phyloP scores from a whole-genome alignment of 2,329 filamentous ascomycete genomes.

The Penicillium capsulatum region DNA sequence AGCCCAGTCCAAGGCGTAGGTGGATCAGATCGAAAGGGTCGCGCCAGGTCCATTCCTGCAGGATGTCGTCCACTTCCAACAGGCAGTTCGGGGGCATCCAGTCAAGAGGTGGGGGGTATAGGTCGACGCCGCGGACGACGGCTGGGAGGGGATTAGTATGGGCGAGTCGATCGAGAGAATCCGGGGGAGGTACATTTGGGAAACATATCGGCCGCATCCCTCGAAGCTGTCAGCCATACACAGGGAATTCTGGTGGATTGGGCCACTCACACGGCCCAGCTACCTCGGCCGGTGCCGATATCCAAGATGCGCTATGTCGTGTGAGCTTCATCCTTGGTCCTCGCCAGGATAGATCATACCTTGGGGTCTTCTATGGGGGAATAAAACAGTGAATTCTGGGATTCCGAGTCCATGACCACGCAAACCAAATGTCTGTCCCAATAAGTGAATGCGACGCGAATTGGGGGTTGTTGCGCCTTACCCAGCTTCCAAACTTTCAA shows the following conservation, averaged over 20 bases:
- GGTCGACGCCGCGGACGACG: slow-evolving; percentile 14
- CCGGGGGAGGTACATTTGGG: neutral
- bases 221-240: neutral
- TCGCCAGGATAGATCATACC: neutral
- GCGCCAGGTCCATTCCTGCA: slow-evolving; percentile 12
- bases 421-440: slow-evolving; percentile 11
- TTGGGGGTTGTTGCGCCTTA: neutral
- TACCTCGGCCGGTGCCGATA: slow-evolving; percentile 3
- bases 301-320: slow-evolving; percentile 1
- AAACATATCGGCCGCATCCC: slow-evolving; percentile 3
- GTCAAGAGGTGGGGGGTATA: slow-evolving; percentile 11
- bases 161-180: neutral
- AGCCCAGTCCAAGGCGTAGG: slow-evolving; percentile 5
- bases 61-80: slow-evolving; percentile 19
- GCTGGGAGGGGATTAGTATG: neutral
- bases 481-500: slow-evolving; percentile 13
- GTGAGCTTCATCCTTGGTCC: neutral
- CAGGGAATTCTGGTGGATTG: neutral
- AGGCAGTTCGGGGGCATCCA: slow-evolving; percentile 20
- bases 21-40: slow-evolving; percentile 19
- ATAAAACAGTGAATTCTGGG: slow-evolving; percentile 7
- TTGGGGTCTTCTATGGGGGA: slow-evolving; percentile 7
- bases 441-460: slow-evolving; percentile 21
- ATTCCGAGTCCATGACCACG: slow-evolving; percentile 12
- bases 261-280: slow-evolving; percentile 4